phyloP scores from a whole-genome alignment of 441 rosid species.

The Erodium texanum region DNA sequence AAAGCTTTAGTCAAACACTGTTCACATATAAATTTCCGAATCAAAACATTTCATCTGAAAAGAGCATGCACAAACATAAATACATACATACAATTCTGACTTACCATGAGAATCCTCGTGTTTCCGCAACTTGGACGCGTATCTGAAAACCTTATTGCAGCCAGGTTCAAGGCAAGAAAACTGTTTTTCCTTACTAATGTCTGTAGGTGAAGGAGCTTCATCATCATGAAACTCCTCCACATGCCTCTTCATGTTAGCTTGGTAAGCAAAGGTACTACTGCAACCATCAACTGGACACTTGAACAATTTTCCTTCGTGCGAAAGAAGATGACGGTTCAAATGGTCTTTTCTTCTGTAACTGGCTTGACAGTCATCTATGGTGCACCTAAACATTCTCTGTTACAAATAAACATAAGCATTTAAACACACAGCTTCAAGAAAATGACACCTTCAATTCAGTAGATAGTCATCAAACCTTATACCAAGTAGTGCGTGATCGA shows the following conservation, averaged over 20 bases:
- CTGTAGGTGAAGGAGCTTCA: slow-evolving; percentile 15
- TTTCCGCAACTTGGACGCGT: slow-evolving; percentile 44
- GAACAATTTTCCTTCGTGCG: slow-evolving; percentile 63
- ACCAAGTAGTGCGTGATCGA: slow-evolving; percentile 45
- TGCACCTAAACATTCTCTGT: slow-evolving; percentile 66
- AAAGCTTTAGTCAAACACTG: neutral
- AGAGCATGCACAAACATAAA: neutral
- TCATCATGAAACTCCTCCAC: slow-evolving; percentile 36
- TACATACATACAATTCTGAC: neutral
- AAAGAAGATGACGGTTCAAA: slow-evolving; percentile 57
- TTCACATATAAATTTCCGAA: too few relatives aligned
- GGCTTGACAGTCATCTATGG: slow-evolving; percentile 48
- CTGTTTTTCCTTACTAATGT: slow-evolving; percentile 21
- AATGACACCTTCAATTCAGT: neutral
- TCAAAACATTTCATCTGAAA: neutral
- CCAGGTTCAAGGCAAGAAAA: slow-evolving; percentile 53
- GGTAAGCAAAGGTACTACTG: slow-evolving; percentile 34
- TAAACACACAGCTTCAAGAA: neutral
- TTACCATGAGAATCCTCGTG: slow-evolving; percentile 70
- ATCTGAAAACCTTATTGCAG: slow-evolving; percentile 68
- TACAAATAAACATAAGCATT: neutral
- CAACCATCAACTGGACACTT: slow-evolving; percentile 56
- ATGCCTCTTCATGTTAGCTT: slow-evolving; percentile 55
- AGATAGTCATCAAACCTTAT: slow-evolving; percentile 35
- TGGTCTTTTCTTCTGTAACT: slow-evolving; percentile 82